Evolutionary conservation across 805 yeast species (phyloP), one percentile per base, ranked within the genome.

Genomic region (Candida manassasensis): DNA sequence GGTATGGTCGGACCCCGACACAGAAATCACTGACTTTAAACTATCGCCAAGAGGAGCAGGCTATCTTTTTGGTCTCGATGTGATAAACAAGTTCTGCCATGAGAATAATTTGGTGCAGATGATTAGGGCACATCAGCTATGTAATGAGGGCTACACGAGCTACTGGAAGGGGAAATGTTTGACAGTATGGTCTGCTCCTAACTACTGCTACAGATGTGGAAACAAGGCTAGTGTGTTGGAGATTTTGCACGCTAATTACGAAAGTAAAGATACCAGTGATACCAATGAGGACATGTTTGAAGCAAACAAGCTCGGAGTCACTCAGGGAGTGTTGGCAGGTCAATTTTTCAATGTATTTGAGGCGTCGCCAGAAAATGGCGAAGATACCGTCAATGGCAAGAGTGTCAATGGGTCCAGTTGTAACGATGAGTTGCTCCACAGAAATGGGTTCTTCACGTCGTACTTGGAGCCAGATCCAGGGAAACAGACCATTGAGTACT

Each of bases 121-220:
- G 36, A 73, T 88, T 29, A 66, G 99, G 29, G 98, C 99, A 0
- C 99, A 93, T 56, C 99, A 93, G 57, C 67, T 93, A 26, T 94
- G 98, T 55, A 93, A 93, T 52, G 96, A 90, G 52, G 99, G 99
- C 1, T 93, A 79, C 53, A 96, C 90, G 45, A 80, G 86, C 35
- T 80, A 89, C 52, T 93, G 95, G 75, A 78, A 79, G 38, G 97
- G 96, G 3, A 73, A 84, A 43, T 85, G 95, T 30, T 81, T 94
- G 24, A 93, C 99, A 0, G 97, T 93, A 6, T 93, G 99, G 99
- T 81, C 93, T 1, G 98, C 98, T 0, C 99, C 99, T 0, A 93
- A 93, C 54, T 93, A 93, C 55, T 93, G 98, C 55, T 93, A 93
- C 52, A 60, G 98, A 42, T 93, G 99, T 58, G 98, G 98, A 0